A percentile compares a stretch with the other conserved stretches of the same genome.
Evolutionary conservation across 352 stramenopile genomes (phyloP).

Genomic region (Phytophthora boehmeriae): DNA sequence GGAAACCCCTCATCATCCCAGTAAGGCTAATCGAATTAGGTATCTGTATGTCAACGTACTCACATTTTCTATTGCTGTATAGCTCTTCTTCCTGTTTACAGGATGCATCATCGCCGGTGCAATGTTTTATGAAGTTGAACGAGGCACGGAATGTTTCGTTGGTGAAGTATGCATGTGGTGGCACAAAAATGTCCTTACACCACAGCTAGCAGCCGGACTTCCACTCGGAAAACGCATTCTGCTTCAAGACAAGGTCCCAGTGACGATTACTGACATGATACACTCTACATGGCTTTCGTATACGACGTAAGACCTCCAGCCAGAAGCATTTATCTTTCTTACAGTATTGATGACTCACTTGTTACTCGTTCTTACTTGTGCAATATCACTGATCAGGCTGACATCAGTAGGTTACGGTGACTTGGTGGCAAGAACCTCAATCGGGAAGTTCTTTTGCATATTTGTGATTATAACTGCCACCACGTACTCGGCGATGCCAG

Average conservation of each 20-base stretch:
- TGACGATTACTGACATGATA: conserved; percentile 73
- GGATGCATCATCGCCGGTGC: conserved; percentile 67
- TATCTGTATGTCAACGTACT: neutral
- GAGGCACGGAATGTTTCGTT: conserved; percentile 70
- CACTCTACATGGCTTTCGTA: conserved; percentile 76
- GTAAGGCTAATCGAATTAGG: conserved; percentile 26
- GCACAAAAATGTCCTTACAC: conserved; percentile 57
- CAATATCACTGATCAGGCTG: conserved; percentile 31
- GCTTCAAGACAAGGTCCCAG: conserved; percentile 55
- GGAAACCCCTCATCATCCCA: conserved; percentile 65
- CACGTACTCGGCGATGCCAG: conserved; percentile 79
- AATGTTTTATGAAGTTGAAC: conserved; percentile 79
- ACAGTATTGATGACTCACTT: neutral
- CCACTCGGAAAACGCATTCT: conserved; percentile 64
- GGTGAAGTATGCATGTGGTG: conserved; percentile 63
- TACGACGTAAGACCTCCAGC: conserved; percentile 43
- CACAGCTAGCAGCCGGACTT: conserved; percentile 36
- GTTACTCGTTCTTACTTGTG: neutral
- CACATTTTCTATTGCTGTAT: neutral
- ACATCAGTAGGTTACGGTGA: conserved; percentile 84
- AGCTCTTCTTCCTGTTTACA: conserved; percentile 84
- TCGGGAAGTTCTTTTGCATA: conserved; percentile 72
- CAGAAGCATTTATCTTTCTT: neutral
- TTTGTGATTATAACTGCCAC: conserved; percentile 65
- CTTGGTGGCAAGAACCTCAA: conserved; percentile 56